A percentile compares a stretch with the other conserved stretches of the same genome.
Evolutionary conservation across 306 rosid species (phyloP).

Genomic region (Cucumis cinereus): DNA sequence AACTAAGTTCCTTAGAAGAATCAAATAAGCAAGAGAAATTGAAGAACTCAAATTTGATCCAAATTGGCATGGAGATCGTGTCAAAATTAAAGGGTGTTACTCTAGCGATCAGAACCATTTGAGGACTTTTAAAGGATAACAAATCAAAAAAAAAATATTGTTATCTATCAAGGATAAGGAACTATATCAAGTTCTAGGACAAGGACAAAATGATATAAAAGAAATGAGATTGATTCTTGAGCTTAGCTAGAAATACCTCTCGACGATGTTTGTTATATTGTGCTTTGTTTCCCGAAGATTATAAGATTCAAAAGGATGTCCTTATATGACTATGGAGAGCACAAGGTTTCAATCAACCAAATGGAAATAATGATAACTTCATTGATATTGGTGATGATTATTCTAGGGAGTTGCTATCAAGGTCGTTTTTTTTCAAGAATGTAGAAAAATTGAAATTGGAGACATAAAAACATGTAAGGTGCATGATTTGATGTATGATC

Average conservation of each 20-base stretch:
- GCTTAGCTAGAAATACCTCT: neutral
- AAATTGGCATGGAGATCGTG: no score
- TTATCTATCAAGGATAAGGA: neutral
- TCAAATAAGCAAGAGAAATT: neutral
- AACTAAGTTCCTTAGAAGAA: no score
- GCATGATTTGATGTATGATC: neutral
- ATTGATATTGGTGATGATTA: neutral
- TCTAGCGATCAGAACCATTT: no score
- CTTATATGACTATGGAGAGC: constrained; percentile 10
- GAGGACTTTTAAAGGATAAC: no score
- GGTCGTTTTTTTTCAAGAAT: constrained; percentile 3
- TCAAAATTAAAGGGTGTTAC: no score
- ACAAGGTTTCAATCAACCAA: constrained; percentile 13
- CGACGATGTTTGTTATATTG: constrained; percentile 3
- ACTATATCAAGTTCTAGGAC: no score
- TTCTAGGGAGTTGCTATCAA: neutral
- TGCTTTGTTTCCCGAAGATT: neutral
- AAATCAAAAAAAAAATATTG: neutral
- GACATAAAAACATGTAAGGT: neutral
- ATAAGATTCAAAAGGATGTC: neutral
- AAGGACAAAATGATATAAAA: no score
- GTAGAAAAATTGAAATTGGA: neutral
- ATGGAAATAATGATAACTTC: no score
- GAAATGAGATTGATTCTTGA: neutral
- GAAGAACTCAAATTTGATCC: neutral